Base-by-base conservation (phyloP, 2,329 filamentous ascomycete genomes). In the Monosporascus sp. region DNA sequence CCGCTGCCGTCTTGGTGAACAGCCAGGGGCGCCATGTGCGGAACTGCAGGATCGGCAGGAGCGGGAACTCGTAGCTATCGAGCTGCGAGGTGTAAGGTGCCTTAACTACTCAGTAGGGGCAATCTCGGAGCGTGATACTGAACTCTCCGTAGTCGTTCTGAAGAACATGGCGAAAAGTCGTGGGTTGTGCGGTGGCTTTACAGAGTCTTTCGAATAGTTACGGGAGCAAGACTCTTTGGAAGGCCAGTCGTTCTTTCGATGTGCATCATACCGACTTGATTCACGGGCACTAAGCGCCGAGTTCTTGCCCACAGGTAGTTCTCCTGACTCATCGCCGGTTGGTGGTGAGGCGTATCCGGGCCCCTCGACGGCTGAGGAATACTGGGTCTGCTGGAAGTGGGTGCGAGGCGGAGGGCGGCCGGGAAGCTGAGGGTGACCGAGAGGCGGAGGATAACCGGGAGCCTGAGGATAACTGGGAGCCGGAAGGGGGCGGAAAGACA, bases 21-120 rank as follows among this genome's bases (percentile, higher is more conserved):
- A 66, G 54, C 24, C 54, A 48, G 2, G 60, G 63, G 24, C 53
- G 59, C 59, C 65, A 67, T 3, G 68, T 69, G 31, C 57, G 63
- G 57, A 70, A 70, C 50, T 70, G 67, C 6, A 70, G 58, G 18
- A 65, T 56, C 15, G 62, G 65, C 50, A 52, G 56, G 38, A 60
- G 54, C 25, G 58, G 57, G 45, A 59, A 61, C 27, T 60, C 24
- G 15, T 20, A 22, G 20, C 56, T 37, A 48, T 53, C 24, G 53
- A 36, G 22, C 49, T 59, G 38, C 53, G 44, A 24, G 58, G 50
- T 14, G 39, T 51, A 54, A 53, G 57, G 6, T 54, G 47, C 17
- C 51, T 54, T 44, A 27, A 24, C 20, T 15, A 55, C 54, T 34
- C 39, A 45, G 46, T 55, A 52, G 5, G 52, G 49, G 15, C 52